Evolutionary conservation across 1,139 yeast genomes (phyloP).

Genomic region (Diutina siamensis): DNA sequence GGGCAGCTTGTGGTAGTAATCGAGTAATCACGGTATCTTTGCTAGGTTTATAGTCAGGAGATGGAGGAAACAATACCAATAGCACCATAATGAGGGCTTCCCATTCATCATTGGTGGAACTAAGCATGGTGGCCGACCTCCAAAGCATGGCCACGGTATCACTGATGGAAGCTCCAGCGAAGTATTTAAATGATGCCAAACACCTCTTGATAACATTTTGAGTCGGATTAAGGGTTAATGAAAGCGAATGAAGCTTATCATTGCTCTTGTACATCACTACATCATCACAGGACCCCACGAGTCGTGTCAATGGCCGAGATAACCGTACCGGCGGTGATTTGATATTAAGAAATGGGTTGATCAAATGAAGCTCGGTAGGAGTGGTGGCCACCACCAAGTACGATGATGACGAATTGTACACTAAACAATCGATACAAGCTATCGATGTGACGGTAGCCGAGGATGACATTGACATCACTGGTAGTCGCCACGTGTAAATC

Average conservation of each 20-base stretch:
- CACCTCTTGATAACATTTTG: conserved; percentile 30
- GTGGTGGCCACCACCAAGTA: conserved; percentile 25
- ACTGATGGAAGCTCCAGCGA: conserved; percentile 47
- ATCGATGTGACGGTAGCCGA: conserved; percentile 11
- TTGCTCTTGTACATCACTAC: conserved; percentile 16
- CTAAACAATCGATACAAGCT: background rate
- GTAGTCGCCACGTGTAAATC: conserved; percentile 35
- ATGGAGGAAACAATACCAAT: conserved; percentile 36
- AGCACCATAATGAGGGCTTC: conserved; percentile 44
- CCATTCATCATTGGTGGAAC: conserved; percentile 45
- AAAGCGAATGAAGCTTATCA: conserved; percentile 18
- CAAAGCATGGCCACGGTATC: conserved; percentile 53
- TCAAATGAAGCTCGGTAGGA: conserved; percentile 26
- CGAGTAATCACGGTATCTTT: conserved; percentile 25
- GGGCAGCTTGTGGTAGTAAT: conserved; percentile 27
- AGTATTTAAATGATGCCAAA: conserved; percentile 36
- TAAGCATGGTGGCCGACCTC: conserved; percentile 43
- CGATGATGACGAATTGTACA: background rate
- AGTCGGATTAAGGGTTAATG: conserved; percentile 36
- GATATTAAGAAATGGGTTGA: conserved; percentile 57
- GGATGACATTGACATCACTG: conserved; percentile 23
- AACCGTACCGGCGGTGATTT: conserved; percentile 30
- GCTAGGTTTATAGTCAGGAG: conserved; percentile 9
- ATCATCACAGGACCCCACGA: conserved; percentile 21
- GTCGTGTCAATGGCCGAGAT: conserved; percentile 11